Evolutionary conservation across 2,329 filamentous ascomycete species (phyloP).

Genomic region (Hortaea sp.): DNA sequence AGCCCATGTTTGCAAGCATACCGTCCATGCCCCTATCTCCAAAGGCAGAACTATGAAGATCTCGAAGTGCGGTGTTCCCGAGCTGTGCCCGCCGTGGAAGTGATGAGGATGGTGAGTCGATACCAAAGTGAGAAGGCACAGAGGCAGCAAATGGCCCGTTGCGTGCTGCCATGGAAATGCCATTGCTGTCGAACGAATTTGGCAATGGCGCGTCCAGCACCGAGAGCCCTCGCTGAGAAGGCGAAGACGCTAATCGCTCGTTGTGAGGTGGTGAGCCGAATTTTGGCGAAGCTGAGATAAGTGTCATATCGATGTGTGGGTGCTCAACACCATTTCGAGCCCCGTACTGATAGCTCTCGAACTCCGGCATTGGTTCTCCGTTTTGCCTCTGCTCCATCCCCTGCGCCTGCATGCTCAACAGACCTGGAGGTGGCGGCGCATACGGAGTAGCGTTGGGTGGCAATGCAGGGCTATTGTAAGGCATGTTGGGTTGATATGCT

Average conservation of each 20-base stretch:
- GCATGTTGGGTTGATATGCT: slow-evolving; percentile 3
- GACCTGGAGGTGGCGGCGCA: slow-evolving; percentile 19
- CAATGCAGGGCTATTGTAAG: slow-evolving; percentile 4
- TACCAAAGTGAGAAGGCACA: slow-evolving; percentile 80
- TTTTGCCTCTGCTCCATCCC: slow-evolving; percentile 20
- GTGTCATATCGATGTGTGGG: slow-evolving; percentile 43
- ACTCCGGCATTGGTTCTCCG: slow-evolving; percentile 14
- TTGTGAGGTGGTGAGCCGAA: slow-evolving; percentile 81
- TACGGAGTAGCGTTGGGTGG: slow-evolving; percentile 9
- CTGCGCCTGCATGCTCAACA: slow-evolving; percentile 27
- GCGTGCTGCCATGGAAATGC: slow-evolving; percentile 80
- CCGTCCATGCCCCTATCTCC: slow-evolving; percentile 46
- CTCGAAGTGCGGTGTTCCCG: slow-evolving; percentile 38
- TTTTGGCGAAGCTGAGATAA: slow-evolving; percentile 48
- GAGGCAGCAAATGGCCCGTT: slow-evolving; percentile 88
- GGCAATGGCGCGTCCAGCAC: slow-evolving; percentile 87
- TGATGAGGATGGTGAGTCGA: slow-evolving; percentile 70
- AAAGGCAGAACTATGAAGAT: slow-evolving; percentile 56
- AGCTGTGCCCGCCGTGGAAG: slow-evolving; percentile 40
- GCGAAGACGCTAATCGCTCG: slow-evolving; percentile 69
- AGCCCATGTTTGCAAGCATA: slow-evolving; percentile 36
- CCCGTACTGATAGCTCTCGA: slow-evolving; percentile 19
- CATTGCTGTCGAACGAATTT: slow-evolving; percentile 92
- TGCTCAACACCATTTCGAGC: slow-evolving; percentile 18
- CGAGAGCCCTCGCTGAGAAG: slow-evolving; percentile 58